Evolutionary conservation across 2,329 filamentous ascomycete genomes (phyloP).

Genomic region (Ceratocystis cacaofunesta): DNA sequence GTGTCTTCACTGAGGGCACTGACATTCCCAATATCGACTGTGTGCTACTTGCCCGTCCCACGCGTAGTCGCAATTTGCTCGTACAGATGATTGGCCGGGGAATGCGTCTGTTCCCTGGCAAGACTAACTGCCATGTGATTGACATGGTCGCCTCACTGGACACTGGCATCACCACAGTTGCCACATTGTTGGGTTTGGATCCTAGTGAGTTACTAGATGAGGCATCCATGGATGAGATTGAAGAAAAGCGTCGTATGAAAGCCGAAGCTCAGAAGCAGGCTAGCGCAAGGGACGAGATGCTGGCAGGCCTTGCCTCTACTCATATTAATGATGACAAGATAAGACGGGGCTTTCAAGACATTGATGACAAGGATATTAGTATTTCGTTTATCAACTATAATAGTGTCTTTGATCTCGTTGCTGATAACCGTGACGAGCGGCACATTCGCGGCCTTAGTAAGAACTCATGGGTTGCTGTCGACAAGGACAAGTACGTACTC

Average conservation of each 20-base stretch:
- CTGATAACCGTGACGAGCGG: conserved; percentile 62
- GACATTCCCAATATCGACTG: conserved; percentile 98
- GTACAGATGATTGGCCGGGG: conserved; percentile 97
- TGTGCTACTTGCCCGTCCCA: conserved; percentile 73
- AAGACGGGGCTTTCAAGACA: too few relatives aligned
- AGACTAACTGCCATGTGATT: conserved; percentile 83
- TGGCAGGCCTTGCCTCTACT: background rate
- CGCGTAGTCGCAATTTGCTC: conserved; percentile 79
- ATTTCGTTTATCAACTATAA: conserved; percentile 83
- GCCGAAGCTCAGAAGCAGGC: conserved; percentile 31
- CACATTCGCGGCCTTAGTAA: conserved; percentile 64
- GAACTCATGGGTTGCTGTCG: conserved; percentile 70
- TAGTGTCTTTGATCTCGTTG: conserved; percentile 78
- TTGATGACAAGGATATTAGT: conserved; percentile 18
- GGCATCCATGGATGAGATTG: conserved; percentile 49
- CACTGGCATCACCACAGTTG: conserved; percentile 75
- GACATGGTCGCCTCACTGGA: conserved; percentile 84
- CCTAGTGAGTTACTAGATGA: conserved; percentile 60
- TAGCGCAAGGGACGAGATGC: conserved; percentile 8
- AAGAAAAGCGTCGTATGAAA: conserved; percentile 25
- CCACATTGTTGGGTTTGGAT: conserved; percentile 85
- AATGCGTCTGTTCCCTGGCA: conserved; percentile 66
- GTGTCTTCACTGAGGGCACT: conserved; percentile 92
- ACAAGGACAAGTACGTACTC: conserved; percentile 56
- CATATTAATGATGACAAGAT: too few relatives aligned